Evolutionary conservation across 2,329 filamentous ascomycete genomes (phyloP).

Genomic region (Remersonia thermophila): DNA sequence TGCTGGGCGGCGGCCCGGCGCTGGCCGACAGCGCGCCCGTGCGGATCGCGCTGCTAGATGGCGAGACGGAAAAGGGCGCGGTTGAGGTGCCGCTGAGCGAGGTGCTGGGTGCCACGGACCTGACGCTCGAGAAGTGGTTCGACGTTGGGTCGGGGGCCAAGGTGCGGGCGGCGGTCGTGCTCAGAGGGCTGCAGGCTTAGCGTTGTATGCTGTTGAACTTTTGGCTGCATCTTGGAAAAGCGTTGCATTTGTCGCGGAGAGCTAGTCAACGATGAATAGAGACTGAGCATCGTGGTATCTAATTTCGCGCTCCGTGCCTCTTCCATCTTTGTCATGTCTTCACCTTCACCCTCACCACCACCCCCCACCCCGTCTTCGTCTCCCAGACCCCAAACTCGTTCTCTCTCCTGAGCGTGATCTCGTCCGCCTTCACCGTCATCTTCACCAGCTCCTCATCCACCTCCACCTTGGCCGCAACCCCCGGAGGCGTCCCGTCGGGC

Average conservation of each 20-base stretch:
- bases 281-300: too few species aligned
- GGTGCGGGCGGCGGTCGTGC: slow-evolving; percentile 25
- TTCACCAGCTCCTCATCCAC: slow-evolving; percentile 17
- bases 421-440: slow-evolving; percentile 32
- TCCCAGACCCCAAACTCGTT: slow-evolving; percentile 42
- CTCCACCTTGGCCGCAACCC: not conserved
- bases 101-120: slow-evolving; percentile 21
- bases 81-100: slow-evolving; percentile 26
- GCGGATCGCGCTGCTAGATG: slow-evolving; percentile 25
- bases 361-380: slow-evolving; percentile 35
- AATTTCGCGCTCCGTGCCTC: too few species aligned
- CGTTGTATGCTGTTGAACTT: too few species aligned
- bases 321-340: not conserved
- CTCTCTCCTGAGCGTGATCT: slow-evolving; percentile 38
- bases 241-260: too few species aligned
- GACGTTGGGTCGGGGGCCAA: slow-evolving; percentile 24
- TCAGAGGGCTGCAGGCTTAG: slow-evolving; percentile 20
- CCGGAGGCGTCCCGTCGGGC: not conserved
- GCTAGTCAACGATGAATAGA: not conserved
- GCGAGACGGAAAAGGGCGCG: slow-evolving; percentile 21
- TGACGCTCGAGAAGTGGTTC: slow-evolving; percentile 23
- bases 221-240: too few species aligned
- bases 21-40: slow-evolving; percentile 20
- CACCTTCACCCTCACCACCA: slow-evolving; percentile 30
- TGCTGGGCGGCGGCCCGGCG: slow-evolving; percentile 18